Conservation (phyloP, 768 basidiomycete genomes). For the Serpula lacrymans region DNA sequence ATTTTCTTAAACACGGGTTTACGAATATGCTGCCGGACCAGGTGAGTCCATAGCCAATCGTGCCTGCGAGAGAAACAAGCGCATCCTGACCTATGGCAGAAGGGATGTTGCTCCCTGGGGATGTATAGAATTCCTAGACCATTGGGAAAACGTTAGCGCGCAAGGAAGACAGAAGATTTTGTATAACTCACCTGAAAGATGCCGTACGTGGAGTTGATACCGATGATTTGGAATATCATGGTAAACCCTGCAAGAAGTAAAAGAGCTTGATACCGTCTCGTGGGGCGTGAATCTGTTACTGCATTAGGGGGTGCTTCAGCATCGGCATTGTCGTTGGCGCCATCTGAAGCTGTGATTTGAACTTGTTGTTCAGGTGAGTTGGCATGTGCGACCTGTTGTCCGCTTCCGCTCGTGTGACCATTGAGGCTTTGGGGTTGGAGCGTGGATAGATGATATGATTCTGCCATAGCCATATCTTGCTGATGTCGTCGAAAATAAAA, state of each 20-base stretch:
- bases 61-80: slow-evolving; percentile 39
- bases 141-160: neutral
- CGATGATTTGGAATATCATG: slow-evolving; percentile 45
- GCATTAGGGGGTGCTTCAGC: too few species aligned
- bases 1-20: slow-evolving; percentile 34
- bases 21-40: slow-evolving; percentile 47
- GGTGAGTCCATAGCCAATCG: slow-evolving; percentile 41
- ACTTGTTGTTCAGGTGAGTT: too few species aligned
- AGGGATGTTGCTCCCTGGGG: slow-evolving; percentile 28
- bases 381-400: too few species aligned
- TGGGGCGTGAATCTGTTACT: slow-evolving; percentile 22
- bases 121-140: slow-evolving; percentile 42
- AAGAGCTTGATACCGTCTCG: slow-evolving; percentile 31
- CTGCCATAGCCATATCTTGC: too few species aligned
- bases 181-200: slow-evolving; percentile 37
- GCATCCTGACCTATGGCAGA: slow-evolving; percentile 37
- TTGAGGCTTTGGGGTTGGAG: too few species aligned
- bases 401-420: too few species aligned
- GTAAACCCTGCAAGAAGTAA: slow-evolving; percentile 39
- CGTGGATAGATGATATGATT: too few species aligned
- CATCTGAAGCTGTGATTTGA: too few species aligned
- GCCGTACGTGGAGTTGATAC: slow-evolving; percentile 40
- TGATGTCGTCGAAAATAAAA: too few species aligned
- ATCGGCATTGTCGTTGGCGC: too few species aligned
- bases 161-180: too few species aligned